A percentile compares a stretch with the other conserved stretches of the same genome.
phyloP scores from a whole-genome alignment of 305 asterid species.

The Solanum hybrid region DNA sequence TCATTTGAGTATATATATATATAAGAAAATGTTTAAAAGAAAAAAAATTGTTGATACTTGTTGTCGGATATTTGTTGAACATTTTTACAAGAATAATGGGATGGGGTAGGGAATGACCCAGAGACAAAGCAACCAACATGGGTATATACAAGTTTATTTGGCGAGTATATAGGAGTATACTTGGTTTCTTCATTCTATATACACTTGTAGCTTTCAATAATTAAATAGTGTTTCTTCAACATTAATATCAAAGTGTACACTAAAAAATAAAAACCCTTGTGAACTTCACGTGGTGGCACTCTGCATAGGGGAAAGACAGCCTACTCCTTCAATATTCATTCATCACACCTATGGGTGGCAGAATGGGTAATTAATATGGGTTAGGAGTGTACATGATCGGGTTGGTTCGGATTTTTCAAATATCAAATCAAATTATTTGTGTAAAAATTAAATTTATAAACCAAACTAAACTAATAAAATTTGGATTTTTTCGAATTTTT shows the following conservation, averaged over 20 bases:
- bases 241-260: background rate
- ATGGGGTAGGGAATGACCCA: conserved; percentile 19
- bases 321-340: background rate
- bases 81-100: conserved; percentile 17
- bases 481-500: no score
- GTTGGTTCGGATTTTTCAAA: no score
- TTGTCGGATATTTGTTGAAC: conserved; percentile 32
- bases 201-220: background rate
- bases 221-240: background rate
- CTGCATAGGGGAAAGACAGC: conserved; percentile 27
- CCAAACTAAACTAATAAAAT: no score
- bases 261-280: background rate
- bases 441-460: no score
- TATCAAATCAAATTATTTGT: no score
- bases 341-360: background rate
- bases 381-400: no score
- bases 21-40: no score
- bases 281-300: conserved; percentile 42
- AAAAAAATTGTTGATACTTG: conserved; percentile 12
- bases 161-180: conserved; percentile 3
- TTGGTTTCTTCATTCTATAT: background rate
- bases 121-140: conserved; percentile 34
- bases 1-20: background rate
- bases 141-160: conserved; percentile 6
- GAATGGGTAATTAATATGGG: no score